A percentile compares a stretch with the other conserved stretches of the same genome.
Conservation (phyloP, 148 eudicot genomes). For the Persicaria maculosa region DNA sequence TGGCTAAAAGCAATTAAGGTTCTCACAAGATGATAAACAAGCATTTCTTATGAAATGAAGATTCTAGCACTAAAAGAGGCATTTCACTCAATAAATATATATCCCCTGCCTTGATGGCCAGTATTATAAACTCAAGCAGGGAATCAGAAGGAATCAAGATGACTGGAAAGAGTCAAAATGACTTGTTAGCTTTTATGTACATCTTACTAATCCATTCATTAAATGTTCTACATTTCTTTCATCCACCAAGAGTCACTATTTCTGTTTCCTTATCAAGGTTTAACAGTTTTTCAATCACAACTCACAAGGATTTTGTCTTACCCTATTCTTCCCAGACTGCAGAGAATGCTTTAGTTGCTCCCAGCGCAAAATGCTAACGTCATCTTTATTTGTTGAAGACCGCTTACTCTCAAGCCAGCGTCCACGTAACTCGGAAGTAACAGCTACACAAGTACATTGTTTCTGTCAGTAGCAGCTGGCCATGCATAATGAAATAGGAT, state of each 20-base stretch:
- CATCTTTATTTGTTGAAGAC: constrained; percentile 47
- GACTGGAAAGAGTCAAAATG: not conserved
- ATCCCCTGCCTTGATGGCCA: not conserved
- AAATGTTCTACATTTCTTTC: not conserved
- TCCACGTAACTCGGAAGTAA: constrained; percentile 65
- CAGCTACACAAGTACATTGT: constrained; percentile 36
- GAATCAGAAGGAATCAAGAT: not conserved
- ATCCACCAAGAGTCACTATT: not conserved
- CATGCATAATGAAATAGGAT: not conserved
- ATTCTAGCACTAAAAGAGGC: not conserved
- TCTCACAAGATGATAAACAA: not conserved
- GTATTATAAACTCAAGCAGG: not conserved
- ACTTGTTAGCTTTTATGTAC: not conserved
- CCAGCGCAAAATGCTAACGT: constrained; percentile 58
- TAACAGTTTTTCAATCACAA: not conserved
- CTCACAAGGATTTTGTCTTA: constrained; percentile 8
- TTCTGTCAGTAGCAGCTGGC: constrained; percentile 4
- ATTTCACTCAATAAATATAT: not conserved
- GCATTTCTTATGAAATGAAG: not conserved
- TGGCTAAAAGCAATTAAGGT: not conserved
- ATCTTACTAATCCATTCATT: not conserved
- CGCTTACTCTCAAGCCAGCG: constrained; percentile 72
- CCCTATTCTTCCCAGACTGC: constrained; percentile 76
- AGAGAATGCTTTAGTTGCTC: constrained; percentile 56
- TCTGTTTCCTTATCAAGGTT: not conserved